Evolutionary conservation across 371 early-diverging fungal genomes (phyloP).

Genomic region (Nematocida major): DNA sequence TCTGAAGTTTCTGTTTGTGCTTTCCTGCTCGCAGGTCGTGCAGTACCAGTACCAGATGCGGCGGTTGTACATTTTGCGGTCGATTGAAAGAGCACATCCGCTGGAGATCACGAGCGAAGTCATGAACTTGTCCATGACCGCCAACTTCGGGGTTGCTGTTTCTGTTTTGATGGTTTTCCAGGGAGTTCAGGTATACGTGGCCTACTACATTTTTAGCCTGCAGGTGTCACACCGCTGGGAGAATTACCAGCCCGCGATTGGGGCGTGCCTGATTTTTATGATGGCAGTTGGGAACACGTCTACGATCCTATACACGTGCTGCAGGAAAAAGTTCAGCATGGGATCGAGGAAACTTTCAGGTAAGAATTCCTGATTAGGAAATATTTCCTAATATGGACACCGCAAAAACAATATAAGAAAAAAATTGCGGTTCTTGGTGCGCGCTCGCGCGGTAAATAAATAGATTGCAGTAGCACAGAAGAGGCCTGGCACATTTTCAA

Average conservation of each 20-base stretch:
- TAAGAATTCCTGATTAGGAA: background rate
- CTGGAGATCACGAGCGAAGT: conserved; percentile 45
- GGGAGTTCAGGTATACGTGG: conserved; percentile 41
- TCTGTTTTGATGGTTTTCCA: conserved; percentile 32
- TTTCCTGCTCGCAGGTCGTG: conserved; percentile 43
- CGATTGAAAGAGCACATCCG: conserved; percentile 29
- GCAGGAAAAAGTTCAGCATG: background rate
- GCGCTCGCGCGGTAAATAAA: no score
- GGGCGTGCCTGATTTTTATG: conserved; percentile 9
- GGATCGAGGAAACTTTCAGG: background rate
- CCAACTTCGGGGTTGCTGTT: conserved; percentile 29
- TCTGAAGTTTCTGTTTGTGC: conserved; percentile 41
- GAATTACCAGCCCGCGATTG: conserved; percentile 45
- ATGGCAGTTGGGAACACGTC: conserved; percentile 45
- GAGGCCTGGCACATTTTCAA: no score
- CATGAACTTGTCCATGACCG: conserved; percentile 30
- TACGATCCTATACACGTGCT: conserved; percentile 42
- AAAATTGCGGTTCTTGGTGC: no score
- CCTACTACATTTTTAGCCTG: conserved; percentile 42
- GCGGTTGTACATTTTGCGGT: conserved; percentile 26
- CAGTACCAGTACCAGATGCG: conserved; percentile 52
- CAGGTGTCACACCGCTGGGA: conserved; percentile 9
- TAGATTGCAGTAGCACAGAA: no score
- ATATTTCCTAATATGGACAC: no score
- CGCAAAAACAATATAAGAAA: no score